Percentiles rank a stretch among this genome's conserved stretches.
Evolutionary conservation across 1,284 basidiomycete genomes (phyloP).

Genomic region (Ganoderma boninense): DNA sequence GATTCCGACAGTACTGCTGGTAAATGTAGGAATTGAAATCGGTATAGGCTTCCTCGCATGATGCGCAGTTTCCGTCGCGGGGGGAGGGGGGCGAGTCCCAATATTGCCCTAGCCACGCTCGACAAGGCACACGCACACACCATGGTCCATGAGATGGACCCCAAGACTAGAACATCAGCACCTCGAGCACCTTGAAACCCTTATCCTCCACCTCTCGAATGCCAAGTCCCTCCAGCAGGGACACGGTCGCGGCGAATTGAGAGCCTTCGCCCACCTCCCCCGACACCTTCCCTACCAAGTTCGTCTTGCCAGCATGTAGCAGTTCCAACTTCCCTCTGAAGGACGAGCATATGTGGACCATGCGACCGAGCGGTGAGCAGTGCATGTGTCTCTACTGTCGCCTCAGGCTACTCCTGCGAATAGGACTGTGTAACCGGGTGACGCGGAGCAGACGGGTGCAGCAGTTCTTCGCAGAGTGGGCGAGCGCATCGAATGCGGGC

Average conservation of each 20-base stretch:
- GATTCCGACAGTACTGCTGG: too few species aligned
- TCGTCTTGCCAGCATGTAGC: neutral
- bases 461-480: too few species aligned
- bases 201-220: neutral
- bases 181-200: neutral
- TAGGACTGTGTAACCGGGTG: neutral
- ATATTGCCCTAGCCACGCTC: too few species aligned
- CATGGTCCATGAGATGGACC: neutral
- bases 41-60: too few species aligned
- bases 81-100: too few species aligned
- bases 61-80: too few species aligned
- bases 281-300: neutral
- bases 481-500: too few species aligned
- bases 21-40: too few species aligned
- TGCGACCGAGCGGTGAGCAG: too few species aligned
- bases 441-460: neutral
- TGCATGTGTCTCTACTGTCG: neutral
- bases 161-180: neutral
- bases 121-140: too few species aligned
- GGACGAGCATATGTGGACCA: neutral
- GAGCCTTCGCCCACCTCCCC: neutral
- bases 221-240: neutral
- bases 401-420: neutral
- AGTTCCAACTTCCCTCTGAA: neutral
- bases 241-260: neutral